A percentile compares a stretch with the other conserved stretches of the same genome.
Conservation (phyloP, 192 early-diverging fungal species). For the Backusella circina region DNA sequence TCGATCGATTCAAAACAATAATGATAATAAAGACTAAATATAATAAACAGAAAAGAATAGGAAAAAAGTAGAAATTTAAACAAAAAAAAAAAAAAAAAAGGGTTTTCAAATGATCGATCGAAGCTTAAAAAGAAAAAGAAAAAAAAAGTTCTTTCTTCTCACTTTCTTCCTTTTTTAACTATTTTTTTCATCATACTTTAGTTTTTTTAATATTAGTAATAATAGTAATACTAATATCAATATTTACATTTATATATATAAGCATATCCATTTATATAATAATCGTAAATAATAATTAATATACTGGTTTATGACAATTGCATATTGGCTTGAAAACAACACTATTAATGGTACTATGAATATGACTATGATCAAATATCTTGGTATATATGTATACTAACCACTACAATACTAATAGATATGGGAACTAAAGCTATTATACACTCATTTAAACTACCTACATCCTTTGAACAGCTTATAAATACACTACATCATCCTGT, state of each 20-base stretch:
- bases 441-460: background rate
- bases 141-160: background rate
- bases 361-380: too few relatives aligned
- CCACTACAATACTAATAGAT: background rate
- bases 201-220: background rate
- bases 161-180: background rate
- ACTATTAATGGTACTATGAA: background rate
- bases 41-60: background rate
- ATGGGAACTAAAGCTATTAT: background rate
- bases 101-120: background rate
- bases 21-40: background rate
- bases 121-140: background rate
- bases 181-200: background rate
- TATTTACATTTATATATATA: background rate
- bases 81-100: background rate
- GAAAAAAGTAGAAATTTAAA: background rate
- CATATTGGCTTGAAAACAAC: background rate
- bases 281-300: too few relatives aligned
- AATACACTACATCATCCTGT: background rate
- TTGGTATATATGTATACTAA: background rate
- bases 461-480: background rate
- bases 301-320: background rate
- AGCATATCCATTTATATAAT: background rate
- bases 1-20: constrained; percentile 3
- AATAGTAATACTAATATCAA: background rate